Percentiles rank a stretch among this genome's conserved stretches.
Evolutionary conservation across 208 protist species (phyloP).

Genomic region (Vickermania spadyakhi): DNA sequence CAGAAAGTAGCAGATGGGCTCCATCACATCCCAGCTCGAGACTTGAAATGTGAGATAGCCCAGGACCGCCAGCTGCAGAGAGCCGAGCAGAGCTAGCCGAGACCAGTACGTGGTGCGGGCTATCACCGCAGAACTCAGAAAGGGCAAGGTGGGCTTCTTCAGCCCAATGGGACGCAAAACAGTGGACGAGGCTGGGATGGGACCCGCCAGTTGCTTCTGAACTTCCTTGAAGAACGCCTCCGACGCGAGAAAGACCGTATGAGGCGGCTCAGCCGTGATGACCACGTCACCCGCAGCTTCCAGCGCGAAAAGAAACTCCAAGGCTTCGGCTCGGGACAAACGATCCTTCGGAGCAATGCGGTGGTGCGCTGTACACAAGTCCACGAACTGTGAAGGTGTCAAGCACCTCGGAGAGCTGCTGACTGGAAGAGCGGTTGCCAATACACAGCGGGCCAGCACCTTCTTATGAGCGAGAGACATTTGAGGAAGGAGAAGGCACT

Average conservation of each 20-base stretch:
- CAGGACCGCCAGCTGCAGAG: background rate
- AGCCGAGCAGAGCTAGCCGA: background rate
- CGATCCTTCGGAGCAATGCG: background rate
- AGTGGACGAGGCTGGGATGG: background rate
- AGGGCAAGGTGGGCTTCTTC: background rate
- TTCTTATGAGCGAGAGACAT: too few relatives aligned
- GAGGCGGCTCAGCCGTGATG: background rate
- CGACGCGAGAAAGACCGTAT: background rate
- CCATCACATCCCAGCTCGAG: constrained; percentile 6
- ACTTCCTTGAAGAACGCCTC: background rate
- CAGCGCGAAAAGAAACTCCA: background rate
- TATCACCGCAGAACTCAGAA: background rate
- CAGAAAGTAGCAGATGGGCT: constrained; percentile 2
- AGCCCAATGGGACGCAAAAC: background rate
- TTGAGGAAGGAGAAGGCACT: too few relatives aligned
- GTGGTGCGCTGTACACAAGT: too few relatives aligned
- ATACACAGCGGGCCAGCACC: too few relatives aligned
- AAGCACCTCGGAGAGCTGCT: too few relatives aligned
- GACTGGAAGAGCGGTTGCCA: too few relatives aligned
- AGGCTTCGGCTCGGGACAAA: background rate
- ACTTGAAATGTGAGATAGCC: constrained; percentile 4
- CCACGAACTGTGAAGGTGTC: too few relatives aligned
- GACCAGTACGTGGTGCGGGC: background rate
- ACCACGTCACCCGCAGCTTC: background rate
- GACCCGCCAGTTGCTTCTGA: background rate